These are phyloP conservation scores for Trichoderma erinaceum DNA, from an alignment of 495 filamentous ascomycete species.

Conservation along the genomic window DNA sequence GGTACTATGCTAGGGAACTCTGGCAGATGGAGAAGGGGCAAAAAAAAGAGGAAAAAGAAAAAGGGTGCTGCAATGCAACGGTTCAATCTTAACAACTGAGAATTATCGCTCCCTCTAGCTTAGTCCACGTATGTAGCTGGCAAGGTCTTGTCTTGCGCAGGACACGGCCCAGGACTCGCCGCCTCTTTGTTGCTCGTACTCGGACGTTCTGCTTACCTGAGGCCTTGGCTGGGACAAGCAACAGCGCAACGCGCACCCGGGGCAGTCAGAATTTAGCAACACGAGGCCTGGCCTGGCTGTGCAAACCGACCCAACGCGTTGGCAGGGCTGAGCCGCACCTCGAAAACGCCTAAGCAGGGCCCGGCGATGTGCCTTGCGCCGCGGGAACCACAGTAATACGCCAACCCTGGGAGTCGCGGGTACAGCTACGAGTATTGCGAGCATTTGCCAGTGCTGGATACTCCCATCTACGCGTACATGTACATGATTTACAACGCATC, in stretches of 20 bases:
- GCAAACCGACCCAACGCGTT: neutral
- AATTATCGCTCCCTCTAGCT: too few relatives aligned
- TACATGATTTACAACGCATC: too few relatives aligned
- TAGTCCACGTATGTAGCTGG: too few relatives aligned
- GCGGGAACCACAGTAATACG: neutral
- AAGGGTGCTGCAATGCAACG: too few relatives aligned
- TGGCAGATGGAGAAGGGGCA: too few relatives aligned
- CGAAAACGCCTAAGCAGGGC: slow-evolving; percentile 1
- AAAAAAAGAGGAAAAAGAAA: too few relatives aligned
- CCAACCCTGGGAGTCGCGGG: neutral
- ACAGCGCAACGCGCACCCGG: neutral
- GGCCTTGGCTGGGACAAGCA: neutral
- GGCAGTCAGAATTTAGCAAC: slow-evolving; percentile 10
- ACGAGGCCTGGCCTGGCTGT: neutral
- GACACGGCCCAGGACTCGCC: neutral
- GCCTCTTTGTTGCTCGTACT: neutral
- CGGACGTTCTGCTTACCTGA: neutral
- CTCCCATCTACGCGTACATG: too few relatives aligned
- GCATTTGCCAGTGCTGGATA: too few relatives aligned
- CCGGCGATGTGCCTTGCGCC: slow-evolving; percentile 10
- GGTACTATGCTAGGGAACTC: too few relatives aligned
- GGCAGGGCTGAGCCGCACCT: slow-evolving; percentile 10
- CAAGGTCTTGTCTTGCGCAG: neutral
- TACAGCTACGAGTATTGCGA: neutral
- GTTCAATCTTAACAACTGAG: too few relatives aligned